Conservation (phyloP, 1,284 basidiomycete species). For the Cryptococcus wingfieldii region DNA sequence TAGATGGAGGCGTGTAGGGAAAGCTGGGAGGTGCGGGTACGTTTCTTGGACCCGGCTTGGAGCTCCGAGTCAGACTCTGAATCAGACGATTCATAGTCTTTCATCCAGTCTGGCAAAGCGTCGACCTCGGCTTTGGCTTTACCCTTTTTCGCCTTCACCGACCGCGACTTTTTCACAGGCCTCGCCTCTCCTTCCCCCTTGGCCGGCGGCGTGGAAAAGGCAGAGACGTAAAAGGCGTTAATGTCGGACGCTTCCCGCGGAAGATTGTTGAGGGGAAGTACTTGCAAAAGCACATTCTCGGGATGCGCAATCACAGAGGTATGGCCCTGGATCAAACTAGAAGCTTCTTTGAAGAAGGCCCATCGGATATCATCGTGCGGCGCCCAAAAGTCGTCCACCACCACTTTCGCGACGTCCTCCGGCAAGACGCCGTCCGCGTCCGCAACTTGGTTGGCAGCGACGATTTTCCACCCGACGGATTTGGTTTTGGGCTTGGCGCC, state of each 20-base stretch:
- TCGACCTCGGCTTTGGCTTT: constrained; percentile 27
- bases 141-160: constrained; percentile 11
- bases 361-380: constrained; percentile 72
- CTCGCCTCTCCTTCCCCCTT: neutral
- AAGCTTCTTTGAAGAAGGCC: constrained; percentile 81
- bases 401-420: constrained; percentile 55
- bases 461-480: constrained; percentile 12
- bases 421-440: constrained; percentile 56
- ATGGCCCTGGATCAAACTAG: constrained; percentile 1
- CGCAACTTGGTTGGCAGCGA: constrained; percentile 27
- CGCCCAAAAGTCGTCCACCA: constrained; percentile 48
- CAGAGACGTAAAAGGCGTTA: constrained; percentile 79
- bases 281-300: constrained; percentile 66
- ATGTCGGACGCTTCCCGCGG: constrained; percentile 71
- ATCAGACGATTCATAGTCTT: constrained; percentile 39
- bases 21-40: constrained; percentile 39
- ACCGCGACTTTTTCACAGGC: constrained; percentile 9
- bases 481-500: constrained; percentile 38
- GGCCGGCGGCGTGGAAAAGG: constrained; percentile 57
- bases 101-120: constrained; percentile 47
- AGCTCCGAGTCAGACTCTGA: constrained; percentile 53
- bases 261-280: constrained; percentile 76
- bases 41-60: constrained; percentile 12
- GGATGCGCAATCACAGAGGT: constrained; percentile 31
- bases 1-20: constrained; percentile 36